Percentiles rank a stretch among this genome's conserved stretches.
Conservation (phyloP, 2,329 filamentous ascomycete species). For the Hymenoscyphus linearis region DNA sequence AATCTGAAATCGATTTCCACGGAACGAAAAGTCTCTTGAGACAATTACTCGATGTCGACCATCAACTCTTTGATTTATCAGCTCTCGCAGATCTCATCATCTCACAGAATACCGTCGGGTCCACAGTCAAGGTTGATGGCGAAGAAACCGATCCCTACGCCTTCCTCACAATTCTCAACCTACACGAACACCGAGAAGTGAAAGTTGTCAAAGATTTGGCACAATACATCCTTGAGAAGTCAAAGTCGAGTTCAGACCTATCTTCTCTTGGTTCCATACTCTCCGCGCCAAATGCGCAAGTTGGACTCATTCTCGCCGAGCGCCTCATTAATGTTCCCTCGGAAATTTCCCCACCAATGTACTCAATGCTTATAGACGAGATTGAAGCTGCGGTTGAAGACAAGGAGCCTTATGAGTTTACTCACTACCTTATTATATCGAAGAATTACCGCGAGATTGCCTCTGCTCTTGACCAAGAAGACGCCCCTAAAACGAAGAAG, state of each 20-base stretch:
- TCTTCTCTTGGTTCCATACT: constrained; percentile 54
- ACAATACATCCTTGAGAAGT: constrained; percentile 60
- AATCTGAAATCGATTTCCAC: constrained; percentile 86
- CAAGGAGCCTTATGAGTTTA: constrained; percentile 86
- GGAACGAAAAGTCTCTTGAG: constrained; percentile 85
- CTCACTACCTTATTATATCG: constrained; percentile 86
- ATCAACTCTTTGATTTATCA: constrained; percentile 80
- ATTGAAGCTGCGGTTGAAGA: constrained; percentile 83
- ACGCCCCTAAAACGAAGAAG: constrained; percentile 52
- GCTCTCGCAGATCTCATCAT: constrained; percentile 81
- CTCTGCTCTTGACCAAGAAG: constrained; percentile 69
- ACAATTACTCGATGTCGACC: constrained; percentile 88
- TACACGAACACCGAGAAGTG: constrained; percentile 72
- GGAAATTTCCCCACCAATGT: constrained; percentile 88
- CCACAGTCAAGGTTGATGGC: constrained; percentile 95
- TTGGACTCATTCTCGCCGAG: constrained; percentile 87
- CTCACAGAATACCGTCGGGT: constrained; percentile 80
- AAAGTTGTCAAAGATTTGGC: constrained; percentile 65
- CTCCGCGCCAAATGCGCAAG: constrained; percentile 46
- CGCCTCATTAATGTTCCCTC: constrained; percentile 95
- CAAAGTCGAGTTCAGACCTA: constrained; percentile 47
- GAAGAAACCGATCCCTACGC: constrained; percentile 90
- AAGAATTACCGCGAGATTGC: constrained; percentile 89
- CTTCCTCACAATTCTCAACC: constrained; percentile 82
- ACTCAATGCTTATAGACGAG: constrained; percentile 89